A percentile compares a stretch with the other conserved stretches of the same genome.
phyloP scores from a whole-genome alignment of 257 asterid genomes.

The Linderniella brevidens region DNA sequence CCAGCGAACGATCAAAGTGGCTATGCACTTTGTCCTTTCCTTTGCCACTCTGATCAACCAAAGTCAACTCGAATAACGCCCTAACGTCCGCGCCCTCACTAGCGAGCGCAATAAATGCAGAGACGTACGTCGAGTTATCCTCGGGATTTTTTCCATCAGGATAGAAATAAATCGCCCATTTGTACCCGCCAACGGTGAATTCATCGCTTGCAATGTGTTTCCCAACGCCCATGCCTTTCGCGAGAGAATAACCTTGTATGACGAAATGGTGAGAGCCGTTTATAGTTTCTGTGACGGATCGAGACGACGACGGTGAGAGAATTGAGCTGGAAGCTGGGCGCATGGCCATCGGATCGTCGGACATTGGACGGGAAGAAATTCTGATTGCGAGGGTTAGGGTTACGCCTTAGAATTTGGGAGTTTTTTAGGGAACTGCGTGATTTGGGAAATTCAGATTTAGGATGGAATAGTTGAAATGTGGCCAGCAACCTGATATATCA shows the following conservation, averaged over 20 bases:
- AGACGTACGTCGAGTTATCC: constrained; percentile 50
- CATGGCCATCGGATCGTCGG: no score
- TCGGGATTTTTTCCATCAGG: constrained; percentile 63
- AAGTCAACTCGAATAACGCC: constrained; percentile 60
- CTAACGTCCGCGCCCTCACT: constrained; percentile 68
- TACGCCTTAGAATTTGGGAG: no score
- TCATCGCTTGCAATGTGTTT: constrained; percentile 58
- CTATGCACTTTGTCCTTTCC: constrained; percentile 62
- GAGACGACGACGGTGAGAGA: constrained; percentile 35
- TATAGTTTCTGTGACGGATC: constrained; percentile 44
- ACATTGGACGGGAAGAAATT: no score
- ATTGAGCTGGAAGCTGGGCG: constrained; percentile 2
- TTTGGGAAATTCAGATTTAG: no score
- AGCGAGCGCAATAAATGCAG: constrained; percentile 52
- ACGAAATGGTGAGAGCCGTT: constrained; percentile 52
- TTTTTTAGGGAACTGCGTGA: no score
- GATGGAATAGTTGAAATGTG: no score
- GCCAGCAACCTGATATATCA: no score
- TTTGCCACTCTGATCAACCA: constrained; percentile 63
- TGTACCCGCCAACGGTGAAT: constrained; percentile 52
- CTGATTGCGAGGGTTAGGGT: no score
- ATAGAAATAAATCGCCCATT: constrained; percentile 68
- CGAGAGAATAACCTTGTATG: constrained; percentile 54
- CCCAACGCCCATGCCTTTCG: constrained; percentile 61
- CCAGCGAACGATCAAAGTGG: constrained; percentile 61